Conservation (phyloP, 2,329 filamentous ascomycete genomes). For the Colletotrichum karsti region DNA sequence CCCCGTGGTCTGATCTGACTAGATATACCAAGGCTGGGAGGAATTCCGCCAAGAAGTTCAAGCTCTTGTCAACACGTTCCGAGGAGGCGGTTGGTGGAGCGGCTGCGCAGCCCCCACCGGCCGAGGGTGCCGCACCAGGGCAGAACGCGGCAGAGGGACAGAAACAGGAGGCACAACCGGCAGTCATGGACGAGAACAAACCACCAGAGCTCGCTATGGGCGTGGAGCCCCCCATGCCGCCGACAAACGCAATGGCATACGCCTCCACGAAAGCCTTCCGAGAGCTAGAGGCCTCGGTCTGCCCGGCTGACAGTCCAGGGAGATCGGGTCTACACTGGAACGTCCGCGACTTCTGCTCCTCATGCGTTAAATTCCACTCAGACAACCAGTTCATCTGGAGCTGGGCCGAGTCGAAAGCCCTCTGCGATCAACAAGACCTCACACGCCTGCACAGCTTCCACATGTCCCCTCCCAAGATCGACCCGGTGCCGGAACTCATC, state of each 20-base stretch:
- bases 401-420: constrained; percentile 71
- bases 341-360: constrained; percentile 68
- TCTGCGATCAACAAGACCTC: constrained; percentile 82
- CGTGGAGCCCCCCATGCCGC: neutral
- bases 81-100: constrained; percentile 10
- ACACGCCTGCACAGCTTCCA: constrained; percentile 78
- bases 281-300: constrained; percentile 59
- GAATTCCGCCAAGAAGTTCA: constrained; percentile 40
- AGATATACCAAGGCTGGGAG: constrained; percentile 38
- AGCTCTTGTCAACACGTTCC: constrained; percentile 61
- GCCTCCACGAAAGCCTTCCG: constrained; percentile 42
- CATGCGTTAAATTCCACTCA: constrained; percentile 72
- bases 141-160: neutral
- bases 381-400: constrained; percentile 71
- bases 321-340: constrained; percentile 70
- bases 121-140: neutral
- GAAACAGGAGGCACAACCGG: constrained; percentile 5
- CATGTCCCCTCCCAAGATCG: constrained; percentile 68
- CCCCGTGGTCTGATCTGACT: constrained; percentile 70
- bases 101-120: constrained; percentile 18
- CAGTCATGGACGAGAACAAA: neutral
- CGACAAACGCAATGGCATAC: neutral
- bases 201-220: neutral
- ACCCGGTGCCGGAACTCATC: constrained; percentile 70
- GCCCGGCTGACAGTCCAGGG: constrained; percentile 68